Conservation (phyloP, 345 rosid genomes). For the Syzygium aqueum region DNA sequence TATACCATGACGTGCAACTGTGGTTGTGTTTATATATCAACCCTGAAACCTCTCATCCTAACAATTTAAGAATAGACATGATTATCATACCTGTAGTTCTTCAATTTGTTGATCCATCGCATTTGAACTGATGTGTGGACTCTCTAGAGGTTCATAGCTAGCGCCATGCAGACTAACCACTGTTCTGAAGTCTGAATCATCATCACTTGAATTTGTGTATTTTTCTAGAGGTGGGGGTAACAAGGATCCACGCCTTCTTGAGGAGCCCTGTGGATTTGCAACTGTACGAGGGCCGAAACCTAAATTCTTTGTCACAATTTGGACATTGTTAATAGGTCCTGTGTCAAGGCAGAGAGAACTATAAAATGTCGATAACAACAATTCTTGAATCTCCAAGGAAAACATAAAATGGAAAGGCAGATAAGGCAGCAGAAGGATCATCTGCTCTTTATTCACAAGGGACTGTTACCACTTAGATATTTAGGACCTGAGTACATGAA, state of each 20-base stretch:
- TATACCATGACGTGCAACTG: neutral
- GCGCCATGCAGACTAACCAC: constrained; percentile 31
- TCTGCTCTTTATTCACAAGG: neutral
- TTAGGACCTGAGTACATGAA: neutral
- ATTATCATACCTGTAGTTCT: constrained; percentile 55
- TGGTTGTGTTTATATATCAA: neutral
- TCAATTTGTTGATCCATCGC: constrained; percentile 45
- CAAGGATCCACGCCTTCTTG: constrained; percentile 35
- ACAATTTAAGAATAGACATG: neutral
- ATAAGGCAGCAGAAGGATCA: neutral
- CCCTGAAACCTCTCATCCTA: neutral
- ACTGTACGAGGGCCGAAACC: constrained; percentile 1
- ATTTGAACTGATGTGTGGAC: constrained; percentile 27
- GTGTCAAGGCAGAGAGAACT: neutral
- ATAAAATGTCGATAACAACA: neutral
- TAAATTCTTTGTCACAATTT: constrained; percentile 32
- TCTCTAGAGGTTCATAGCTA: constrained; percentile 9
- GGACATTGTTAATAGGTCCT: constrained; percentile 74
- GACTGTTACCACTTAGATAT: neutral
- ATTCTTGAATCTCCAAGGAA: neutral
- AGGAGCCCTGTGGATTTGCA: constrained; percentile 25
- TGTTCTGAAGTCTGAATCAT: constrained; percentile 14
- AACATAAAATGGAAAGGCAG: neutral
- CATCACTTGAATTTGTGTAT: constrained; percentile 35
- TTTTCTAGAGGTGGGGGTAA: constrained; percentile 62